These are phyloP conservation scores for Termitomyces titanicus DNA, from an alignment of 768 basidiomycete species.

Conservation along the genomic window DNA sequence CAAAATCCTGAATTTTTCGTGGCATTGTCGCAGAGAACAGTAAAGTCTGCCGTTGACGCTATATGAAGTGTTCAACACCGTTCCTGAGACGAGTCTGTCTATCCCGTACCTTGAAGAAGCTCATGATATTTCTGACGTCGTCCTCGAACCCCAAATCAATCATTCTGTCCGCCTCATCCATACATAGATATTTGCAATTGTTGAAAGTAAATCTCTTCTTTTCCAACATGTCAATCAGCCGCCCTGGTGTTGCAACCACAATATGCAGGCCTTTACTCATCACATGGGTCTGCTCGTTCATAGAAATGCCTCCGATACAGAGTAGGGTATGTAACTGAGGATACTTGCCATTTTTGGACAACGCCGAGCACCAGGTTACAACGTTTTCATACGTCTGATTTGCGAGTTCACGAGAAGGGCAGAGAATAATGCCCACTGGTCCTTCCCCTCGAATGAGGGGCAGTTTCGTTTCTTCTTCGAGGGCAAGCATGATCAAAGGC, in stretches of 20 bases:
- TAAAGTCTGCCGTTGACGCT: constrained; percentile 95
- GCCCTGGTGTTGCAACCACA: constrained; percentile 94
- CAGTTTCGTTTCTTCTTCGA: constrained; percentile 90
- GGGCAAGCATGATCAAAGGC: constrained; percentile 94
- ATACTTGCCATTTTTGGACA: constrained; percentile 78
- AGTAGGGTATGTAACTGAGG: constrained; percentile 85
- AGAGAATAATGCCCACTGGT: constrained; percentile 93
- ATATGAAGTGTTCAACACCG: constrained; percentile 1
- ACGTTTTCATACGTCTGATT: constrained; percentile 97
- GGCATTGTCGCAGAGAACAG: constrained; percentile 99
- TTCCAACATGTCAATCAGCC: constrained; percentile 97
- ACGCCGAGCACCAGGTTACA: constrained; percentile 76
- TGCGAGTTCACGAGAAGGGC: constrained; percentile 95
- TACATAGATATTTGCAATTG: constrained; percentile 93
- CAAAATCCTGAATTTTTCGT: constrained; percentile 97
- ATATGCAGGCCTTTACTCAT: constrained; percentile 91
- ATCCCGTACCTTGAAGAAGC: constrained; percentile 83
- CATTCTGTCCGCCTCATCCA: constrained; percentile 99
- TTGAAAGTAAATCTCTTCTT: constrained; percentile 91
- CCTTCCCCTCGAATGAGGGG: constrained; percentile 93
- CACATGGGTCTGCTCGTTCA: constrained; percentile 95
- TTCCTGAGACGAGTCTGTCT: background rate
- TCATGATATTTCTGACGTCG: constrained; percentile 98
- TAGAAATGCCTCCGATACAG: constrained; percentile 97
- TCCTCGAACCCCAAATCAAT: constrained; percentile 99